phyloP scores from a whole-genome alignment of 805 yeast species.

The Starmerella stigmatis region DNA sequence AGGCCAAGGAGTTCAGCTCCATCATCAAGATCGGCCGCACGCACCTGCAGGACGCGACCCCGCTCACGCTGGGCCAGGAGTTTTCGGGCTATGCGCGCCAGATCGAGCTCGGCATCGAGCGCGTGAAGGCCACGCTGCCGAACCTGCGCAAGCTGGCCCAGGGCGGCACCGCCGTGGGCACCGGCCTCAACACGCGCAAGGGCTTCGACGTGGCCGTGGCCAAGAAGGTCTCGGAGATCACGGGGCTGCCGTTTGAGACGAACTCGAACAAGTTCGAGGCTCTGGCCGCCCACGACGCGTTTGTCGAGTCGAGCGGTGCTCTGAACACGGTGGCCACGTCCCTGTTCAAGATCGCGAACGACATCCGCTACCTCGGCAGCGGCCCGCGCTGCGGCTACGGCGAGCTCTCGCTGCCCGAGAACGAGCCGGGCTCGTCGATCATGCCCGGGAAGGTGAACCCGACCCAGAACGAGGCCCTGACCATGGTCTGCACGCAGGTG shows the following conservation, averaged over 20 bases:
- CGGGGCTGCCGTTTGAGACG: constrained; percentile 80
- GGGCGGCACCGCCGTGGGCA: constrained; percentile 99
- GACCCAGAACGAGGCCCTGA: constrained; percentile 96
- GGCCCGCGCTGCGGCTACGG: constrained; percentile 99
- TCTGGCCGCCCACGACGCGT: constrained; percentile 95
- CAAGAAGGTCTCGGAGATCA: constrained; percentile 67
- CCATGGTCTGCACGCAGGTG: constrained; percentile 96
- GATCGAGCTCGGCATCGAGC: constrained; percentile 75
- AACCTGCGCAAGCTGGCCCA: constrained; percentile 79
- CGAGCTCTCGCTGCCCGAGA: constrained; percentile 88
- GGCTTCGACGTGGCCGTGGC: constrained; percentile 88
- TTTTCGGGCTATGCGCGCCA: constrained; percentile 95
- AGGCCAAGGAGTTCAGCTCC: constrained; percentile 71
- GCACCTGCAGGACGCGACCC: constrained; percentile 97
- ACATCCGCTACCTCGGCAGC: constrained; percentile 93
- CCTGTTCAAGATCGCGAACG: constrained; percentile 92
- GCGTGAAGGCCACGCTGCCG: constrained; percentile 70
- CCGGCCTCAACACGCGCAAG: constrained; percentile 87
- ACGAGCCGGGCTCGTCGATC: constrained; percentile 98
- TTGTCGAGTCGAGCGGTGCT: constrained; percentile 96
- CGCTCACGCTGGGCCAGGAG: constrained; percentile 95
- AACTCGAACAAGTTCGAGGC: constrained; percentile 99
- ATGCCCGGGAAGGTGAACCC: constrained; percentile 99
- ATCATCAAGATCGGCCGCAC: constrained; percentile 99
- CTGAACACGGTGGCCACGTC: constrained; percentile 90